Percentiles rank a stretch among this genome's conserved stretches.
These are phyloP conservation scores for Hondaea fermentalgiana DNA, from an alignment of 108 stramenopile genomes.

Conservation along the genomic window DNA sequence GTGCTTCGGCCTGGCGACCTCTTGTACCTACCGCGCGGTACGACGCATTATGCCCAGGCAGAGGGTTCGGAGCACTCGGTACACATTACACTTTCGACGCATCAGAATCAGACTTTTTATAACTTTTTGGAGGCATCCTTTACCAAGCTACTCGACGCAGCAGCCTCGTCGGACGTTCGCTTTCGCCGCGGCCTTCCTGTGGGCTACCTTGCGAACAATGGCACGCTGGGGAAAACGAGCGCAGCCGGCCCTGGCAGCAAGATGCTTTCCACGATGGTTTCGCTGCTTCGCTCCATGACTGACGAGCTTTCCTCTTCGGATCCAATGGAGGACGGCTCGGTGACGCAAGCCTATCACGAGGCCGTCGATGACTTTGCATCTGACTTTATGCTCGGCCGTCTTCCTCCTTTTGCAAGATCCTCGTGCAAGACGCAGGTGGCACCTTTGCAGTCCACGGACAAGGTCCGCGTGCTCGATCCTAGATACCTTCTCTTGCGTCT, in stretches of 20 bases:
- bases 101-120: constrained; percentile 81
- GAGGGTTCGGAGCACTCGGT: constrained; percentile 60
- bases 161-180: constrained; percentile 45
- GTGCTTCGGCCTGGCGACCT: constrained; percentile 72
- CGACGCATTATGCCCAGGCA: constrained; percentile 88
- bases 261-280: not conserved
- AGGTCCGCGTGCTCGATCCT: not conserved
- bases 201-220: constrained; percentile 39
- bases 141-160: constrained; percentile 73
- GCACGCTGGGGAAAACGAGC: not conserved
- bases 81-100: constrained; percentile 81
- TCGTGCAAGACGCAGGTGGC: not conserved
- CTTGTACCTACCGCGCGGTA: constrained; percentile 83
- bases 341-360: not conserved
- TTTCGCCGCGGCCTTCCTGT: constrained; percentile 75
- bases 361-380: not conserved
- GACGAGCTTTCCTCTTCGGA: not conserved
- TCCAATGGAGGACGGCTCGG: not conserved
- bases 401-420: not conserved
- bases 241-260: not conserved
- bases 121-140: constrained; percentile 76
- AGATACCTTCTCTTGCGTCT: not conserved
- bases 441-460: not conserved
- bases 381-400: not conserved
- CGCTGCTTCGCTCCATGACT: not conserved